Conservation (phyloP, 1,284 basidiomycete genomes). For the Mixia osmundae region DNA sequence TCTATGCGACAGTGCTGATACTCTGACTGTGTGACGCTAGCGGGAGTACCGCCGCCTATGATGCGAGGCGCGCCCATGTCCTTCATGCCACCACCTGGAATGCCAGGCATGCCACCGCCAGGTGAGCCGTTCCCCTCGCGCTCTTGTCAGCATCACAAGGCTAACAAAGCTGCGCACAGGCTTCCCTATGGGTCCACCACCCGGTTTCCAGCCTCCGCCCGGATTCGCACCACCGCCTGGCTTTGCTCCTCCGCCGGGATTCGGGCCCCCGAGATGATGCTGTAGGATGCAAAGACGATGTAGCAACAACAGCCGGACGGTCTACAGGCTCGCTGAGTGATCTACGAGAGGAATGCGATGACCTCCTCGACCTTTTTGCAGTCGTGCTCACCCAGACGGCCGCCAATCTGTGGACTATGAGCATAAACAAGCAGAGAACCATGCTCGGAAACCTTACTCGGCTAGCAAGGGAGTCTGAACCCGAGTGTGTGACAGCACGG, state of each 20-base stretch:
- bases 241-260: constrained; percentile 8
- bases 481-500: no score
- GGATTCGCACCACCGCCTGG: constrained; percentile 2
- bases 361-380: no score
- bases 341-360: no score
- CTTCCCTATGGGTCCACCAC: neutral
- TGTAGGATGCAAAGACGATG: no score
- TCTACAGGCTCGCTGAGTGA: no score
- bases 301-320: no score
- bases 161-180: neutral
- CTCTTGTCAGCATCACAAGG: neutral
- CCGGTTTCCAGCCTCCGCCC: neutral
- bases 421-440: no score
- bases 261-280: neutral
- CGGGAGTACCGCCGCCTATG: constrained; percentile 2
- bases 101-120: neutral
- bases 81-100: constrained; percentile 4
- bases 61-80: constrained; percentile 6
- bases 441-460: no score
- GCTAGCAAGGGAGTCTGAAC: no score
- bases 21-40: neutral
- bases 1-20: neutral
- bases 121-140: neutral
- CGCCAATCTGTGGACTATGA: no score
- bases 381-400: no score